Evolutionary conservation across 129 eudicot species (phyloP).

Genomic region (Helianthus tuberosus): DNA sequence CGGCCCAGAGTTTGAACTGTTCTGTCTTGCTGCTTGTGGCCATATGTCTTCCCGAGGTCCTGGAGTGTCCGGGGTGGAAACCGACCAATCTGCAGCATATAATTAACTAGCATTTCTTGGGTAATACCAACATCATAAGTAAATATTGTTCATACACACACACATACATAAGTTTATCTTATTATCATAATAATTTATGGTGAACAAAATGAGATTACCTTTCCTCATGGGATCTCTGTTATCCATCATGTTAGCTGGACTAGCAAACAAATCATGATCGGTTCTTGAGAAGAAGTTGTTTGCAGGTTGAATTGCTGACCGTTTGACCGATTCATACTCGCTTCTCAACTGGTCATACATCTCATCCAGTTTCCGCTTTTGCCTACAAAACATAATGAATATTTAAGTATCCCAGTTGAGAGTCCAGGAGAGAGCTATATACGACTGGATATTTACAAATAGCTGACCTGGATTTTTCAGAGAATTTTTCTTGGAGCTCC

Average conservation of each 20-base stretch:
- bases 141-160: not conserved
- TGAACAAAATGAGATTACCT: slow-evolving; percentile 60
- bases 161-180: not conserved
- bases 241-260: slow-evolving; percentile 74
- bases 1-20: slow-evolving; percentile 67
- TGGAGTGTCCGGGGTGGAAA: slow-evolving; percentile 96
- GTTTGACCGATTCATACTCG: slow-evolving; percentile 77
- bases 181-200: not conserved
- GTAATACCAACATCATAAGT: slow-evolving; percentile 25
- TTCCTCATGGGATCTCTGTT: slow-evolving; percentile 69
- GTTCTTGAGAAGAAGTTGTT: slow-evolving; percentile 60
- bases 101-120: slow-evolving; percentile 73
- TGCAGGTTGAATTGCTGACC: slow-evolving; percentile 87
- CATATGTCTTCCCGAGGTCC: slow-evolving; percentile 93
- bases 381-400: slow-evolving; percentile 42
- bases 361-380: slow-evolving; percentile 92
- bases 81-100: slow-evolving; percentile 89
- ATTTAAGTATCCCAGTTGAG: slow-evolving; percentile 3
- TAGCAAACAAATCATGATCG: slow-evolving; percentile 78
- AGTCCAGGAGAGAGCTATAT: not conserved
- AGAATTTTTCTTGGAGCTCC: slow-evolving; percentile 89
- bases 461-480: slow-evolving; percentile 87
- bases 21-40: slow-evolving; percentile 76
- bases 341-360: slow-evolving; percentile 91
- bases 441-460: slow-evolving; percentile 1